A percentile compares a stretch with the other conserved stretches of the same genome.
phyloP scores from a whole-genome alignment of 805 yeast genomes.

The Candida boleticola region DNA sequence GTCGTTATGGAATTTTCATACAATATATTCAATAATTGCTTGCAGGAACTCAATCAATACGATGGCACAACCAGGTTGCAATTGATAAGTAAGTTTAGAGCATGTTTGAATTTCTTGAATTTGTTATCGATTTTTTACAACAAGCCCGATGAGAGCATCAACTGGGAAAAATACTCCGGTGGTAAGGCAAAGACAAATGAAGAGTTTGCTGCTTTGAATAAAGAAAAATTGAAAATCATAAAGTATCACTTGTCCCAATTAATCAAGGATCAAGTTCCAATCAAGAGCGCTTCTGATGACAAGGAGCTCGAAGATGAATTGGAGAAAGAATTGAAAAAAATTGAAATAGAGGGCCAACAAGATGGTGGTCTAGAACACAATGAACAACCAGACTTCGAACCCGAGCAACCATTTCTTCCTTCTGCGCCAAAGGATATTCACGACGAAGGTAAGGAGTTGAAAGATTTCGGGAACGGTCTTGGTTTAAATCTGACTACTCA shows the following conservation, averaged over 20 bases:
- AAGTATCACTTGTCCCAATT: slow-evolving; percentile 38
- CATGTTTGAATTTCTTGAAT: slow-evolving; percentile 33
- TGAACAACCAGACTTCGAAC: background rate
- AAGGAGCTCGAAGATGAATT: slow-evolving; percentile 27
- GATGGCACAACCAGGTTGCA: slow-evolving; percentile 24
- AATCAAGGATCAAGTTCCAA: slow-evolving; percentile 34
- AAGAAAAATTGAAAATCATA: slow-evolving; percentile 32
- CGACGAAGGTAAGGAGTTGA: too few species aligned
- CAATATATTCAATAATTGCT: slow-evolving; percentile 33
- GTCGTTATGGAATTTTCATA: slow-evolving; percentile 32
- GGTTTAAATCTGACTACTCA: too few species aligned
- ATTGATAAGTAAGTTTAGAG: slow-evolving; percentile 32
- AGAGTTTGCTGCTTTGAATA: slow-evolving; percentile 25
- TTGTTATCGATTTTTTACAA: slow-evolving; percentile 25
- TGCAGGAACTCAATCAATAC: slow-evolving; percentile 22
- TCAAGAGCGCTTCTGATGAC: slow-evolving; percentile 21
- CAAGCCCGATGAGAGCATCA: slow-evolving; percentile 23
- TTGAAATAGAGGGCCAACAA: slow-evolving; percentile 5
- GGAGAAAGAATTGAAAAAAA: slow-evolving; percentile 19
- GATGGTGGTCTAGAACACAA: background rate
- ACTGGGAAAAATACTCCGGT: slow-evolving; percentile 33
- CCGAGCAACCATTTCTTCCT: background rate
- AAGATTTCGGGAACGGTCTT: too few species aligned
- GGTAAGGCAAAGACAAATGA: slow-evolving; percentile 26
- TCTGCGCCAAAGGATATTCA: background rate